A percentile compares a stretch with the other conserved stretches of the same genome.
Evolutionary conservation across 257 asterid genomes (phyloP).

Genomic region (Nicotiana noctiflora): DNA sequence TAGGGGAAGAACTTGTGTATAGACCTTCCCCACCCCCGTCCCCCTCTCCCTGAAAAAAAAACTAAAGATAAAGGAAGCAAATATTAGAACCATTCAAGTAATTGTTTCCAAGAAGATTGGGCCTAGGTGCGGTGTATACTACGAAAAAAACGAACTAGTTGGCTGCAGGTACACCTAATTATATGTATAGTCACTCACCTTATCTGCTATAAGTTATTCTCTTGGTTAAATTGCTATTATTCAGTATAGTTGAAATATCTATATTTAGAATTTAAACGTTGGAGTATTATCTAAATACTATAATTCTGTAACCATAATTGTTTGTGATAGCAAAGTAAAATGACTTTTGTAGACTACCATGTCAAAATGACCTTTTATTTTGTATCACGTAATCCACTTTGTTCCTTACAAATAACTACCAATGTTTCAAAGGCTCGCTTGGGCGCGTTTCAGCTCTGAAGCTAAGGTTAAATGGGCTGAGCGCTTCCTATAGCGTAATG

Average conservation of each 20-base stretch:
- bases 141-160: conserved; percentile 6
- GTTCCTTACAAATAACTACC: not conserved
- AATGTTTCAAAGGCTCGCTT: not conserved
- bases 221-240: not conserved
- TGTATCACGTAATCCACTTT: not conserved
- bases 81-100: not conserved
- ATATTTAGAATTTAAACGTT: not conserved
- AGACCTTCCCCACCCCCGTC: not conserved
- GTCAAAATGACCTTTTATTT: not conserved
- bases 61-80: not conserved
- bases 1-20: not conserved
- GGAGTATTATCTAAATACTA: not conserved
- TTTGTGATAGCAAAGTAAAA: not conserved
- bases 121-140: conserved; percentile 14
- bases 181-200: not conserved
- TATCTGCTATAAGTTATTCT: not conserved
- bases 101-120: not conserved
- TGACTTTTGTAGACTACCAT: not conserved
- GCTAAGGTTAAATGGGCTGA: not conserved
- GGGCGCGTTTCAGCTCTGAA: not conserved
- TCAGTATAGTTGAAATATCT: not conserved
- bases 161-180: conserved; percentile 12
- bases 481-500: not conserved
- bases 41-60: not conserved
- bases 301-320: not conserved